These are phyloP conservation scores for Moniliella sp. DNA, from an alignment of 1,284 basidiomycete genomes.

Conservation along the genomic window DNA sequence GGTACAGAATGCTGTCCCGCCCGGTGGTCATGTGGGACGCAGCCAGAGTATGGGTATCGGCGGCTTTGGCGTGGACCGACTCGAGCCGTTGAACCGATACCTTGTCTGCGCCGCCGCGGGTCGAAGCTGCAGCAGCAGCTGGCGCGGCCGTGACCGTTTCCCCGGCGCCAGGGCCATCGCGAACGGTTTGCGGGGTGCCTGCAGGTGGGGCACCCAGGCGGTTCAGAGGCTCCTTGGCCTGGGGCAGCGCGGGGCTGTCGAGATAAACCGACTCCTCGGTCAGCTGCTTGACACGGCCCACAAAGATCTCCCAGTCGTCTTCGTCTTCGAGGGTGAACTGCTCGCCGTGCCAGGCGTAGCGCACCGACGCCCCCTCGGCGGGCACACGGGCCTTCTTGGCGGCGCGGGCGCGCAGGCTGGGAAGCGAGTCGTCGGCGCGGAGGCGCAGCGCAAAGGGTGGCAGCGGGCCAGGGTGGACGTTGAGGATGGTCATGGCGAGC, in stretches of 20 bases:
- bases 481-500: slow-evolving; percentile 26
- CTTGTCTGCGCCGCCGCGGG: slow-evolving; percentile 21
- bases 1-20: slow-evolving; percentile 31
- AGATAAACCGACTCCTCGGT: background rate
- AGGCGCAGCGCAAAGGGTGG: slow-evolving; percentile 27
- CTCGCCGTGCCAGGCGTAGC: slow-evolving; percentile 21
- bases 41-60: no score
- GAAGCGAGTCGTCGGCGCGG: slow-evolving; percentile 17
- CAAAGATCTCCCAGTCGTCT: slow-evolving; percentile 31
- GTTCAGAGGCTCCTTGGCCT: no score
- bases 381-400: slow-evolving; percentile 23
- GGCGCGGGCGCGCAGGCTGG: slow-evolving; percentile 8
- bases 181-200: no score
- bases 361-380: slow-evolving; percentile 22
- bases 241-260: no score
- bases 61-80: slow-evolving; percentile 26
- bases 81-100: no score
- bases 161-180: no score
- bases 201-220: no score
- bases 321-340: slow-evolving; percentile 25
- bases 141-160: no score
- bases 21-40: slow-evolving; percentile 27
- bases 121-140: slow-evolving; percentile 18
- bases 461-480: slow-evolving; percentile 26
- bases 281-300: slow-evolving; percentile 21